Evolutionary conservation across 805 yeast species (phyloP).

Genomic region (Citeromyces matritensis): DNA sequence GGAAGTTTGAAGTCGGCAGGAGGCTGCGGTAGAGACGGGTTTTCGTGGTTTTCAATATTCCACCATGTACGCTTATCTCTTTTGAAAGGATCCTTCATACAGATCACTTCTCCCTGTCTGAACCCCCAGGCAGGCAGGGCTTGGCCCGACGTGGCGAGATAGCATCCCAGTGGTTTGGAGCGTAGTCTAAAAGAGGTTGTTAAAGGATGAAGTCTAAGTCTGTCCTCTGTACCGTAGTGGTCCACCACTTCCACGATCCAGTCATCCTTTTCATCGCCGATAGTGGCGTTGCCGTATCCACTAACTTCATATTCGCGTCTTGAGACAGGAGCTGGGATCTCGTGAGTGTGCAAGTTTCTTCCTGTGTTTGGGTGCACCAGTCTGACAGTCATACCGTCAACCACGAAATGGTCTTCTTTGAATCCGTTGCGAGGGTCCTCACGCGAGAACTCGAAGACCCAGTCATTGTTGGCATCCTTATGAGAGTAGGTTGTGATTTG

Average conservation of each 20-base stretch:
- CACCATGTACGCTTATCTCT: slow-evolving; percentile 84
- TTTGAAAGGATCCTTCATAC: slow-evolving; percentile 48
- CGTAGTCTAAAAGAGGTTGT: slow-evolving; percentile 59
- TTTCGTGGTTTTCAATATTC: slow-evolving; percentile 64
- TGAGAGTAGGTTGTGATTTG: slow-evolving; percentile 89
- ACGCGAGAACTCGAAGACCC: slow-evolving; percentile 54
- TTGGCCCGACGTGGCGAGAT: slow-evolving; percentile 59
- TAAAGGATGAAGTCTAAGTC: slow-evolving; percentile 49
- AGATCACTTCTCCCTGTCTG: slow-evolving; percentile 79
- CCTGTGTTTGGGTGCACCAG: slow-evolving; percentile 57
- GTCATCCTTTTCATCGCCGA: slow-evolving; percentile 75
- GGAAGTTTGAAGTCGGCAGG: slow-evolving; percentile 53
- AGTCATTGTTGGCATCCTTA: slow-evolving; percentile 77
- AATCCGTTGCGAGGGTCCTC: slow-evolving; percentile 18
- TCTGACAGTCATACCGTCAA: slow-evolving; percentile 56
- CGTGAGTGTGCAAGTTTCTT: slow-evolving; percentile 73
- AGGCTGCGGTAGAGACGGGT: slow-evolving; percentile 48
- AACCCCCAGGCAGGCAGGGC: slow-evolving; percentile 74
- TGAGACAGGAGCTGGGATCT: slow-evolving; percentile 60
- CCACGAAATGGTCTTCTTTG: slow-evolving; percentile 21
- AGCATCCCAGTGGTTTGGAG: slow-evolving; percentile 53
- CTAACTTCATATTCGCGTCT: slow-evolving; percentile 59
- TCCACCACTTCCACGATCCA: slow-evolving; percentile 80
- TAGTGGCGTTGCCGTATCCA: slow-evolving; percentile 60
- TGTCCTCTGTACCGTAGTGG: slow-evolving; percentile 38